Base-by-base conservation (phyloP, 31 red algal species). In the Pterothamnion heteromorphum region DNA sequence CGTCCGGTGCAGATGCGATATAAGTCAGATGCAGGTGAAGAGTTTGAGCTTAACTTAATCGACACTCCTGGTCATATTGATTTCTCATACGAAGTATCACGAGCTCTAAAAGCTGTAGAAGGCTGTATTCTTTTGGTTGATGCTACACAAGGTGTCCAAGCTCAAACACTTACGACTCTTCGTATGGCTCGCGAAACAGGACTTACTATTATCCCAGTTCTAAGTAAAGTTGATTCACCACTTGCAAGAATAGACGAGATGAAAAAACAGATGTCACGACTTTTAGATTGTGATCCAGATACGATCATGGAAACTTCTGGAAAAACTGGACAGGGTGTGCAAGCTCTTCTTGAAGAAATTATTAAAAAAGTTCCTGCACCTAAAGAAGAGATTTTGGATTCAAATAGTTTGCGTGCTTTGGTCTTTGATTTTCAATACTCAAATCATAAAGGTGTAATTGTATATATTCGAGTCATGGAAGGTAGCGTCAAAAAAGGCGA, bases 161-260 rank as follows among this genome's bases (percentile, higher is more conserved):
- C 97, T 9, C 97, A 98, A 86, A 98, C 97, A 4, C 35, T 98
- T 4, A 96, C 92, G 74, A 94, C 89, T 32, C 92, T 94, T 27
- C 91, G 92, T 35, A 51, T 98, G 5, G 97, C 97, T 0, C 38
- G 92, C 4, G 95, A 95, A 82, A 88, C 92, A 22, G 91, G 93
- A n/a, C 74, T 97, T 9, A 74, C 92, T 33, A 80, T 98, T 35
- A 4, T 98, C 23, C 97, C 97, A 14, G 97, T 97, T 43, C 89
- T 98, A 27, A 97, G 94, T 88, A 98, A 98, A 91, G 90, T 96
- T 58, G 97, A 98, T 93, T 44, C 95, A 32, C 95, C 97, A 20
- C 92, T 92, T 3, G 95, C 97, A 3, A 51, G 95, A 32, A 88
- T 95, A 28, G 76, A 89, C 32, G 44, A 57, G 35, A 74, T 71